Percentiles rank a stretch among this genome's conserved stretches.
Evolutionary conservation across 768 basidiomycete genomes (phyloP).

Genomic region (Tricholoma sp.): DNA sequence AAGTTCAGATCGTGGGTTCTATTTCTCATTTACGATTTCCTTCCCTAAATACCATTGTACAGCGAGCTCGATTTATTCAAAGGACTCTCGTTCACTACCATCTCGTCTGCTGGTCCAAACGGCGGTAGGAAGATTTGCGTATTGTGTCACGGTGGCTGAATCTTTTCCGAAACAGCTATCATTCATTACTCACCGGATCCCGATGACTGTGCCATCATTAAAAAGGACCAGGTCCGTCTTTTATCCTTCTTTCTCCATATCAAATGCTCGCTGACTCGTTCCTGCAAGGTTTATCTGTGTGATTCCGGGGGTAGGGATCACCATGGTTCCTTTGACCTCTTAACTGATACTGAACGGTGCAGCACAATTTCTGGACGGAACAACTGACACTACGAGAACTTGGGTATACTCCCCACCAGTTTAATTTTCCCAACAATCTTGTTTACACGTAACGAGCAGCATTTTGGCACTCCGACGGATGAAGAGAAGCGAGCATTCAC

Average conservation of each 20-base stretch:
- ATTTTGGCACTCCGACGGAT: conserved; percentile 80
- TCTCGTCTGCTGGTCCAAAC: conserved; percentile 90
- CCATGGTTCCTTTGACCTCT: neutral
- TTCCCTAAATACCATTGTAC: neutral
- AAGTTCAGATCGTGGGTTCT: conserved; percentile 67
- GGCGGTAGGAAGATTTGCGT: conserved; percentile 51
- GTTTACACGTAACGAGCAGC: conserved; percentile 34
- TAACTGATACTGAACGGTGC: neutral
- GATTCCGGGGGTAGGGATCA: conserved; percentile 71
- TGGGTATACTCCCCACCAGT: conserved; percentile 44
- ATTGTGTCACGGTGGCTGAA: neutral
- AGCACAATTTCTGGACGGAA: conserved; percentile 61
- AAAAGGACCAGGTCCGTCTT: conserved; percentile 57
- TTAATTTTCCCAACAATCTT: no score
- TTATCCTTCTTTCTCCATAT: neutral
- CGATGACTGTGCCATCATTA: conserved; percentile 65
- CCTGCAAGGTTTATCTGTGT: conserved; percentile 40
- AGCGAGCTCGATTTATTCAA: conserved; percentile 78
- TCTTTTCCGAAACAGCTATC: conserved; percentile 48
- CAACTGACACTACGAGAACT: conserved; percentile 92
- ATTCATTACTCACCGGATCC: conserved; percentile 90
- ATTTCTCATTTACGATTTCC: neutral
- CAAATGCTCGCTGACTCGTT: neutral
- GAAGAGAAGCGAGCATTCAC: conserved; percentile 89
- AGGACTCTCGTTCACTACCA: conserved; percentile 88